Evolutionary conservation across 1,284 basidiomycete species (phyloP), one percentile per base, ranked within the genome.

Genomic region (Termitomyces sp.): DNA sequence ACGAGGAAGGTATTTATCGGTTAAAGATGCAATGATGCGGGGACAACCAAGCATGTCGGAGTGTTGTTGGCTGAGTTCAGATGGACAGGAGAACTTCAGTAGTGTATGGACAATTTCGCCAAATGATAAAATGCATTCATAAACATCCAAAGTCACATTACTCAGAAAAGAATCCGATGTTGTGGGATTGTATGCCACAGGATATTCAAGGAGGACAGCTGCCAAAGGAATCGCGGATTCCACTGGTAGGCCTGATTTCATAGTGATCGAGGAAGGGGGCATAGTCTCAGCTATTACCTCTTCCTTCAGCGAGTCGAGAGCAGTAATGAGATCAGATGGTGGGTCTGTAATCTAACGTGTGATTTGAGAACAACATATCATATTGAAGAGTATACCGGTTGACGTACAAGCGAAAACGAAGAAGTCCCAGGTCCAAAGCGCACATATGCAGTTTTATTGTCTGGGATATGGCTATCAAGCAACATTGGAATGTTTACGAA

Each of bases 141-240:
- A 83, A 2, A 82, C 63, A 48, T 79, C 74, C 39, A 83, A 66
- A 1, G 69, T 60, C 1, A 75, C 69, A 21, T 71, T 64, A 37
- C 63, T 62, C 19, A 83, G 67, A 60, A 77, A 79, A 40, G 64
- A 68, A 35, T 63, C 57, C 2, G 63, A 43, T 14, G 64, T 63
- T 6, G 57, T 52, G n/a, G 80, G 80, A 21, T 75, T 63, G 54
- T 83, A 83, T 14, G 78, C 80, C 6, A 82, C 71, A 8, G 78
- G 76, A 53, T 83, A 84, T 58, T 81, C 81, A 34, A 84, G 72
- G 19, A 83, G 62, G 28, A 80, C 57, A 3, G 74, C 81, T 8
- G 80, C 78, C 1, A 84, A 66, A 31, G 80, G 75, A 37, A 83
- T 64, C 5, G 42, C 46, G 8, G 40, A 51, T 41, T 56, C 51